Percentiles rank a stretch among this genome's conserved stretches.
phyloP scores from a whole-genome alignment of 768 basidiomycete species.

The Termitomyces sp. region DNA sequence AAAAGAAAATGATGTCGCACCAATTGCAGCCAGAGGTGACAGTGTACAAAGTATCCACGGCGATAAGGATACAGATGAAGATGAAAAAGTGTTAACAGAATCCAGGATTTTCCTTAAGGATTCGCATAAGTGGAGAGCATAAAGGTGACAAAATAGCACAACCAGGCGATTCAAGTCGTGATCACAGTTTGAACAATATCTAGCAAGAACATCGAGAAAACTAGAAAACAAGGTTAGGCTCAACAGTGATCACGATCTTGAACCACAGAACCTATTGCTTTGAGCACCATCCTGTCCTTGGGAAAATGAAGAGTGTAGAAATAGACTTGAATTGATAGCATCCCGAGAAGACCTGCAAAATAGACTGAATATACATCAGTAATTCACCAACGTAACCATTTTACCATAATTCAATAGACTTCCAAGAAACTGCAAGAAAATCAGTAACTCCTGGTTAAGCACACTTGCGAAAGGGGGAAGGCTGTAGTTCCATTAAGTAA shows the following conservation, averaged over 20 bases:
- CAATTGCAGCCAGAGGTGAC: background rate
- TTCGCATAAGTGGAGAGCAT: no score
- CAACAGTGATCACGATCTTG: background rate
- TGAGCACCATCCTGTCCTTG: background rate
- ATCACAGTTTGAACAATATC: background rate
- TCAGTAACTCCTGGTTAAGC: background rate
- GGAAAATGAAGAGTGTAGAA: background rate
- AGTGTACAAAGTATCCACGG: background rate
- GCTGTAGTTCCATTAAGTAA: background rate
- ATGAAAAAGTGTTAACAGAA: no score
- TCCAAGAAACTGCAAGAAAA: background rate
- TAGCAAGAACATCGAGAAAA: background rate
- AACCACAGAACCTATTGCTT: background rate
- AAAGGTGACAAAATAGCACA: background rate
- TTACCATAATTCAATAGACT: background rate
- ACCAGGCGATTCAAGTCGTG: background rate
- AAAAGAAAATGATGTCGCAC: background rate
- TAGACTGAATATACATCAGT: background rate
- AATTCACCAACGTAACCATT: background rate
- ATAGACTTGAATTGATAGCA: background rate
- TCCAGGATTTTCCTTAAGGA: background rate
- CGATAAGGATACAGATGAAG: no score
- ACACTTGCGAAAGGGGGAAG: background rate
- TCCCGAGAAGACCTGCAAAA: conserved; percentile 11
- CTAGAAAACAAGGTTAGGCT: background rate